Evolutionary conservation across 495 filamentous ascomycete genomes (phyloP).

Genomic region (Aspergillus carlsbadensis): DNA sequence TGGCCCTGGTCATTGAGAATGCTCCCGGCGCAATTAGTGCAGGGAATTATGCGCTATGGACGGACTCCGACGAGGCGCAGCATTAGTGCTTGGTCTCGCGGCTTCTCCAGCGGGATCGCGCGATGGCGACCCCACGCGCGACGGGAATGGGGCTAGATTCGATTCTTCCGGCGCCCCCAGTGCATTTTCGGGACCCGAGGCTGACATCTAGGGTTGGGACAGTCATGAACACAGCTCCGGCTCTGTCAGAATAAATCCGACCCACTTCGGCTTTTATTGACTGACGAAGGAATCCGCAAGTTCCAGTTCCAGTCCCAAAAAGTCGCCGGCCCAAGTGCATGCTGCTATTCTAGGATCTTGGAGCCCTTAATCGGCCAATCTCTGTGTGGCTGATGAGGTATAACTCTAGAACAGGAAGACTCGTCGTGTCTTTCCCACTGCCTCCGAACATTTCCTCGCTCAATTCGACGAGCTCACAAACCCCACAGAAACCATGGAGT

Average conservation of each 20-base stretch:
- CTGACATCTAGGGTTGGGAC: not conserved
- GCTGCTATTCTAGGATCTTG: not conserved
- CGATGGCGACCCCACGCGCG: not conserved
- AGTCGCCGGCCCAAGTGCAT: not conserved
- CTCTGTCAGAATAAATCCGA: not conserved
- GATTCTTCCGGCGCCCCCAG: not conserved
- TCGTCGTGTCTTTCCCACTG: not conserved
- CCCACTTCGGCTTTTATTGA: not conserved
- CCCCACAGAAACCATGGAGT: constrained; percentile 3
- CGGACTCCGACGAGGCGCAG: not conserved
- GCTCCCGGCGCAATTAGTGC: not conserved
- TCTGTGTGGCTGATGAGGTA: not conserved
- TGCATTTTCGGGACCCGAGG: not conserved
- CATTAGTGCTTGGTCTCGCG: not conserved
- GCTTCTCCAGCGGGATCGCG: not conserved
- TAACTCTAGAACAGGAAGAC: not conserved
- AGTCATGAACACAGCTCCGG: not conserved
- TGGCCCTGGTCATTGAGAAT: not conserved
- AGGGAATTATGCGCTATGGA: constrained; percentile 2
- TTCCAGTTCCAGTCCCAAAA: not conserved
- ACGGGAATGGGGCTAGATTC: not conserved
- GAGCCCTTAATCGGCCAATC: not conserved
- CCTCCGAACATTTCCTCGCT: not conserved
- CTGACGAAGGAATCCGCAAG: not conserved
- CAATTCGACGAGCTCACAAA: not conserved